These are phyloP conservation scores for Nicotiana otophora DNA, from an alignment of 257 asterid genomes.

Conservation along the genomic window DNA sequence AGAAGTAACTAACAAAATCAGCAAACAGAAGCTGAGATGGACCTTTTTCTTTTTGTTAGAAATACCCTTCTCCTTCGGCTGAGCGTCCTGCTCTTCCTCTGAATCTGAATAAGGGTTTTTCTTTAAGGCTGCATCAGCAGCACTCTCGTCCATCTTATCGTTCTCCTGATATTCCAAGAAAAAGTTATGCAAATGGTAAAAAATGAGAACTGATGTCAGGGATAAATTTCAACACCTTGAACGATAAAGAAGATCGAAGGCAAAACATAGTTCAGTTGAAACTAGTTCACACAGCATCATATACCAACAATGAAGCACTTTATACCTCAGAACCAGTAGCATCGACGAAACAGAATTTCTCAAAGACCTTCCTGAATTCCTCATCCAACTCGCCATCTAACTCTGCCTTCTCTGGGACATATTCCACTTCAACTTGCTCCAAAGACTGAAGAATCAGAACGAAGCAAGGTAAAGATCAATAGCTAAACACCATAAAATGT, in stretches of 20 bases:
- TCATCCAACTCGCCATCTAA: slow-evolving; percentile 60
- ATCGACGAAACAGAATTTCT: slow-evolving; percentile 68
- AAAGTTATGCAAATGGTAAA: neutral
- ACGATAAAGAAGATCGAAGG: neutral
- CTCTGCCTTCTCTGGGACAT: slow-evolving; percentile 82
- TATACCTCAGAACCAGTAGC: slow-evolving; percentile 58
- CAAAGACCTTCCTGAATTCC: slow-evolving; percentile 79
- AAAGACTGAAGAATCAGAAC: slow-evolving; percentile 27
- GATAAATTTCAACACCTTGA: neutral
- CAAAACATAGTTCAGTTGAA: neutral
- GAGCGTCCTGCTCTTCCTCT: slow-evolving; percentile 77
- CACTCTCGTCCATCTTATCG: slow-evolving; percentile 57
- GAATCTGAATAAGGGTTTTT: slow-evolving; percentile 85
- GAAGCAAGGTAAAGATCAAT: slow-evolving; percentile 7
- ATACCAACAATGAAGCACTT: neutral
- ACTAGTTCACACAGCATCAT: neutral
- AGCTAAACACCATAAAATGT: neutral
- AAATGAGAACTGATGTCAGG: neutral
- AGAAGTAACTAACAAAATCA: neutral
- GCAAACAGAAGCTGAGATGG: neutral
- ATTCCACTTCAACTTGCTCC: slow-evolving; percentile 82
- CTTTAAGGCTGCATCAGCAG: slow-evolving; percentile 47
- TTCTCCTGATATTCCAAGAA: slow-evolving; percentile 40
- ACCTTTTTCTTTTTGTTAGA: slow-evolving; percentile 99
- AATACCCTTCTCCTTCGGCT: slow-evolving; percentile 66